phyloP scores from a whole-genome alignment of 345 rosid species.

The Eucalyptus cladocalyx region DNA sequence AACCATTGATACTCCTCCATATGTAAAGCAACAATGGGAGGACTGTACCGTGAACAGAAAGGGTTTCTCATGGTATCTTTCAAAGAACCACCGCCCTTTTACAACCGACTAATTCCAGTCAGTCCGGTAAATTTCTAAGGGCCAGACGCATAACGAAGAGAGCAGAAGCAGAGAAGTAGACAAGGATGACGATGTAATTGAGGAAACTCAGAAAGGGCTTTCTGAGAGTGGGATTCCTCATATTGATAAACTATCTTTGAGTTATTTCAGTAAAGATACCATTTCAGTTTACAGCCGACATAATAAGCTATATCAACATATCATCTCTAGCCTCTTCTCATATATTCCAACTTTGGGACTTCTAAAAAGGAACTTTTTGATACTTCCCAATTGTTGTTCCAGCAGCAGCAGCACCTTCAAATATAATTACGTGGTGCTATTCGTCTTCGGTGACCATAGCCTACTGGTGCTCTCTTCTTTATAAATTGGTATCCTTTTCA shows the following conservation, averaged over 20 bases:
- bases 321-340: neutral
- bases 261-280: neutral
- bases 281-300: neutral
- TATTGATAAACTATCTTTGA: neutral
- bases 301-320: neutral
- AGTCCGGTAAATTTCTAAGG: neutral
- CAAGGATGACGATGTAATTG: neutral
- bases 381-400: neutral
- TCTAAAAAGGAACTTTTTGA: neutral
- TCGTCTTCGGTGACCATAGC: neutral
- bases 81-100: neutral
- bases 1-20: neutral
- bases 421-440: neutral
- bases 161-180: neutral
- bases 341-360: neutral
- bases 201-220: neutral
- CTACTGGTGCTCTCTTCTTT: neutral
- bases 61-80: neutral
- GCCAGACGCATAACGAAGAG: neutral
- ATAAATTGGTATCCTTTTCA: constrained; percentile 3
- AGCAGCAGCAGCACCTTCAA: neutral
- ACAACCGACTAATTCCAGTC: neutral
- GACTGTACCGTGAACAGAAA: neutral
- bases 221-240: neutral
- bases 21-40: neutral